Evolutionary conservation across 176 grass and related monocot species (phyloP).

Genomic region (Stipa capillata): DNA sequence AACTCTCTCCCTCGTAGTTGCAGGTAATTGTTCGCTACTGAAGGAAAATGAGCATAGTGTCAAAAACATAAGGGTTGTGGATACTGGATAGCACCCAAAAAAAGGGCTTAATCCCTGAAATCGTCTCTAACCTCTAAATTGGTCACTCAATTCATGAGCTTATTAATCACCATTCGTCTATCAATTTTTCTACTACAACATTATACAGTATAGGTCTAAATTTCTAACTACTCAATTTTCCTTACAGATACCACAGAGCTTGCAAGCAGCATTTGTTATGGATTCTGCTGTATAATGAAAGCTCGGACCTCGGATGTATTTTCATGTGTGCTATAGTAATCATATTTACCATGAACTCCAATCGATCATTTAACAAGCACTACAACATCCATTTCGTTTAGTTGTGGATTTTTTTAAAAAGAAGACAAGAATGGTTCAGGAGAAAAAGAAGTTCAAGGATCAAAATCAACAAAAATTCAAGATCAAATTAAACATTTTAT

Average conservation of each 20-base stretch:
- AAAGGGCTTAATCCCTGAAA: background rate
- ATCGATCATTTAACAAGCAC: background rate
- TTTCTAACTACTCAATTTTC: constrained; percentile 10
- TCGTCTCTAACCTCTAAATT: background rate
- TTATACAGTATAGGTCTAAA: background rate
- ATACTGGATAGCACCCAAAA: background rate
- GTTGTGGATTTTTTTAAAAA: background rate
- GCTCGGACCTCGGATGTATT: background rate
- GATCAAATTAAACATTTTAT: background rate
- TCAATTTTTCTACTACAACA: constrained; percentile 5
- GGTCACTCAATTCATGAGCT: background rate
- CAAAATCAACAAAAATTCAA: background rate
- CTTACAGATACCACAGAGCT: background rate
- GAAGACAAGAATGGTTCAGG: background rate
- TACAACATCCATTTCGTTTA: background rate
- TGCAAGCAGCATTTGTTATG: background rate
- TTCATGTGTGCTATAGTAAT: background rate
- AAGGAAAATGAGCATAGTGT: constrained; percentile 25
- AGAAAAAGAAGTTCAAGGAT: background rate
- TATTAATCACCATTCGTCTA: background rate
- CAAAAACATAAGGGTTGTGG: background rate
- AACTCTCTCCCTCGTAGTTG: constrained; percentile 57
- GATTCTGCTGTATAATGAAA: background rate
- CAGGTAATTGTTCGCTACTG: constrained; percentile 58
- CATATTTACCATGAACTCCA: background rate